Base-by-base conservation (phyloP, 352 stramenopile genomes). In the Pythium sp. region DNA sequence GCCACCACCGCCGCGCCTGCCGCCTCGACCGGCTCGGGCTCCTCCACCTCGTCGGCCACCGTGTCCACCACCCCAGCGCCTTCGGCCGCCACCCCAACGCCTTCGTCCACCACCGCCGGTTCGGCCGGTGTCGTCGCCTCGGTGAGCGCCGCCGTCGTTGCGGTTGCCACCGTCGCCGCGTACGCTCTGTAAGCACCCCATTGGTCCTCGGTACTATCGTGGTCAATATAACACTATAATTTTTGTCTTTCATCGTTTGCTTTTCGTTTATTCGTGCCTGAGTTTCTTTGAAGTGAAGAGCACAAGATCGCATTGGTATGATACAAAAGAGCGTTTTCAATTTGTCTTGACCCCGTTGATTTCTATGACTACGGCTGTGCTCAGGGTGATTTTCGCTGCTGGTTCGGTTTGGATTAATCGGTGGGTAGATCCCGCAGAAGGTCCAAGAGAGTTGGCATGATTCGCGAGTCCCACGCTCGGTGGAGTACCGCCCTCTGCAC, bases 151-250 rank as follows among this genome's bases (percentile, higher is more conserved):
- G 56, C 56, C 32, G 56, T 62, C 1, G 56, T 62, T n/a, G 56
- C 56, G 32, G 56, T 62, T 34, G 56, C 56, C 32, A 30, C 56
- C 32, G 3, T 62, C 32, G 56, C 32, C n/a, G 56, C 56, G 9
- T 62, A 62, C 56, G 56, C 56, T 24, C 56, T 62, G 32, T 62
- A 62, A 62, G 56, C 32, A 8, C 60, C 61, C 28, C 14, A 53
- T 64, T 30, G 28, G 32, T 49, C n/a, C n/a, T 30, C 56, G 15
- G 47, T n/a, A 9, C 32, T 47, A 28, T 49, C 43, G 56, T 34
- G 43, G 56, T 24, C 43, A 51, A 51, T 51, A 51, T 62, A 24
- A 59, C 53, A 30, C 51, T 58, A 36, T 59, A 38, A n/a, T 43
- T 61, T 51, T 46, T 61, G 56, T 47, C 28, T 60, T 34, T n/a